Base-by-base conservation (phyloP, 345 rosid species). In the Euphorbia pulcherrima region DNA sequence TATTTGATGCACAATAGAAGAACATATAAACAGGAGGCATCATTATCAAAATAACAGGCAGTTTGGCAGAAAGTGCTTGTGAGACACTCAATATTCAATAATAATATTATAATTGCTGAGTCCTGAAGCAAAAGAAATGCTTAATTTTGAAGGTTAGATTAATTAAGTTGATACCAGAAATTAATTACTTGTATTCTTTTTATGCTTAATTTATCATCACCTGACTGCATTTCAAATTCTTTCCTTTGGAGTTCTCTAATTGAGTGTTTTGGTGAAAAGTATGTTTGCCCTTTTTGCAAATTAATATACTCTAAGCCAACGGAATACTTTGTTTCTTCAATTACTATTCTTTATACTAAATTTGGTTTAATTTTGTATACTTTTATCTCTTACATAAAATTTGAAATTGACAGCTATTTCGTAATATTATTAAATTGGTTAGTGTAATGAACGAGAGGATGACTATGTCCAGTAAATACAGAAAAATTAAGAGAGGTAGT, bases 121-220 rank as follows among this genome's bases (percentile, higher is more conserved):
- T 44, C 33, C 62, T 70, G 23, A 80, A 78, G 83, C 82, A 80
- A 44, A 82, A 5, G 60, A 44, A 40, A 72, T 77, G 24, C 85
- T 82, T 82, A 29, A 18, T 62, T 58, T 76, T 69, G 53, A 82
- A 82, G 83, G 33, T 62, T 73, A 28, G 50, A 8, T 10, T 1
- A 18, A 13, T n/a, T n/a, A n/a, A n/a, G n/a, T 14, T 5, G 28
- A 24, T 56, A 68, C 61, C 65, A n/a, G 40, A 69, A 71, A n/a
- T n/a, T n/a, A n/a, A n/a, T n/a, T n/a, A n/a, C 41, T 20, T 27
- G 41, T 65, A 14, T 39, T 50, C 39, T 67, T 33, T 59, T 60
- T 12, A 44, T 65, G 27, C 4, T 4, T 18, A 56, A n/a, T 24
- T 29, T 66, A 18, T 16, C 12, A 33, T 3, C 28, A 18, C 41